Evolutionary conservation across 2,329 filamentous ascomycete species (phyloP), one percentile per base, ranked within the genome.

Genomic region (Fusarium tjaetaba): DNA sequence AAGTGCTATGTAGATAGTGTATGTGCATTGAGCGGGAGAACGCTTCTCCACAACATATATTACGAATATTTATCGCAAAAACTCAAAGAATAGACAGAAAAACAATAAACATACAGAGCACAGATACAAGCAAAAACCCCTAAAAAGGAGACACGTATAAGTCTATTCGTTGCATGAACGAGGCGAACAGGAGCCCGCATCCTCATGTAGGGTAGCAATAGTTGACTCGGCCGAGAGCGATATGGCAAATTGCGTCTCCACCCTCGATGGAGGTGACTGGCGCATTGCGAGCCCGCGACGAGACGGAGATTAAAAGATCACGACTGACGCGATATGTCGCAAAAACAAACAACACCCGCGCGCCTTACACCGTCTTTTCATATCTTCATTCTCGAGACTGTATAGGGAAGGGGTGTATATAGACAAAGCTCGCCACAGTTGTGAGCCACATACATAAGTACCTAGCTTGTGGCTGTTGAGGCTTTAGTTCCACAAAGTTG

Each of bases 361-460:
- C 28, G 34, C 42, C 41, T 55, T 43, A 74, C 71, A 74, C 68
- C 68, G 71, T 74, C 63, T 74, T 74, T 74, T 74, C 71, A 72
- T 56, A 60, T 45, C 22, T 69, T 64, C 20, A 34, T 22, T 43
- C 18, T 66, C 26, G 51, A 48, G 62, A 56, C 34, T 51, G 3
- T 15, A 26, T 16, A 48, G 61, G 58, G 59, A 41, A 67, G 65
- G 70, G 41, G 61, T 39, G 53, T 60, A 20, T 16, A 28, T 7
- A 24, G 30, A 30, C 7, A 42, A 32, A 16, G 41, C 26, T 61
- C 58, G 55, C 71, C 71, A 71, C 62, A 41, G 11, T 13, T 32
- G 7, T 20, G 24, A 70, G 61, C 32, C 28, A 49, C 39, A 32
- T 20, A 18, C 36, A 18, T 18, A n/a, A n/a, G n/a, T n/a, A 38